Percentiles rank a stretch among this genome's conserved stretches.
These are phyloP conservation scores for Penstemon davidsonii DNA, from an alignment of 257 asterid species.

Conservation along the genomic window DNA sequence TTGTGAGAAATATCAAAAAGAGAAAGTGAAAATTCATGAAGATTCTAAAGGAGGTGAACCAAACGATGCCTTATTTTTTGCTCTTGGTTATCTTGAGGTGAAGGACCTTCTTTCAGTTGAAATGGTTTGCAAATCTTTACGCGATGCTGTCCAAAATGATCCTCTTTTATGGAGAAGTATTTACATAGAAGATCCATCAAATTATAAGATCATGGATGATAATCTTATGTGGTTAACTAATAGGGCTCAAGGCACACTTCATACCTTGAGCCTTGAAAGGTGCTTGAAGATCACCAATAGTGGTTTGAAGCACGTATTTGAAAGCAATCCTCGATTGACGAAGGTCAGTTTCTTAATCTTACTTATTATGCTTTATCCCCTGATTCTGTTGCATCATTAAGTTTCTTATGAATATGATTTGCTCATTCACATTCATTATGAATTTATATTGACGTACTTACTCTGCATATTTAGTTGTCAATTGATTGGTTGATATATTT, in stretches of 20 bases:
- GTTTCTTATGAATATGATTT: neutral
- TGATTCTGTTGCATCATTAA: neutral
- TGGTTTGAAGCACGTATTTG: constrained; percentile 58
- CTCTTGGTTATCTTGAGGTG: constrained; percentile 58
- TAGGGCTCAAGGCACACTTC: constrained; percentile 71
- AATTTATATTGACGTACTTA: neutral
- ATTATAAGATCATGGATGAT: constrained; percentile 47
- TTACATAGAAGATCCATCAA: constrained; percentile 44
- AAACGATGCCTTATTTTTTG: constrained; percentile 51
- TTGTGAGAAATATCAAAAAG: constrained; percentile 44
- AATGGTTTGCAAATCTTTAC: constrained; percentile 67
- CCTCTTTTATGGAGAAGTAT: constrained; percentile 72
- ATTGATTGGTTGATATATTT: constrained; percentile 4
- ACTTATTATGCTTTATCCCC: neutral
- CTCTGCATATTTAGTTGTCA: neutral
- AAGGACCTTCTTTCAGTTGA: constrained; percentile 67
- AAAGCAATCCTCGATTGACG: constrained; percentile 52
- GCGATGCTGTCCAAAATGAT: constrained; percentile 59
- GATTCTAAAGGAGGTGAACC: constrained; percentile 43
- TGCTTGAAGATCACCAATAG: constrained; percentile 53
- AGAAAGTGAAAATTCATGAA: constrained; percentile 20
- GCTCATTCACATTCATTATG: neutral
- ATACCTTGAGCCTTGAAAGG: constrained; percentile 51
- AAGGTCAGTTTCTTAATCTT: constrained; percentile 44
- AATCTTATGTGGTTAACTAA: constrained; percentile 56